Conservation (phyloP, 1,284 basidiomycete genomes). For the Meripilus lineatus region DNA sequence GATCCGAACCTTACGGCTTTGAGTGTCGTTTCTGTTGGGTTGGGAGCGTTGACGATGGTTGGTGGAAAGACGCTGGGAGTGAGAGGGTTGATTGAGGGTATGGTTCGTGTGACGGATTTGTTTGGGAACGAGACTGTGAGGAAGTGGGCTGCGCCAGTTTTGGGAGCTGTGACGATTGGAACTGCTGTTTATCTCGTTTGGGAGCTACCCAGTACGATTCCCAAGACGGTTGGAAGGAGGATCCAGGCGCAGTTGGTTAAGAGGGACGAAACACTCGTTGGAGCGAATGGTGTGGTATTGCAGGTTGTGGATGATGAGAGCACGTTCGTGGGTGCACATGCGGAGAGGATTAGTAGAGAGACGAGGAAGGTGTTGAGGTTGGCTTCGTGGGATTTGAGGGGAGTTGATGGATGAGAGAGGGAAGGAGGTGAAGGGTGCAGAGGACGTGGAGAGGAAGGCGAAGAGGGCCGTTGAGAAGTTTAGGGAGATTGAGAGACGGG, state of each 20-base stretch:
- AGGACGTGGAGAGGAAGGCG: slow-evolving; percentile 70
- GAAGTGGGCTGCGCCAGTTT: slow-evolving; percentile 84
- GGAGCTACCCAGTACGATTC: slow-evolving; percentile 88
- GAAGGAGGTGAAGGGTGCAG: slow-evolving; percentile 74
- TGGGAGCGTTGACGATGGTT: slow-evolving; percentile 88
- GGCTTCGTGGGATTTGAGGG: slow-evolving; percentile 89
- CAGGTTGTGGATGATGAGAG: slow-evolving; percentile 35
- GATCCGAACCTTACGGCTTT: slow-evolving; percentile 60
- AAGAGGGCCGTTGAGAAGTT: slow-evolving; percentile 74
- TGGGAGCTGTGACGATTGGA: slow-evolving; percentile 76
- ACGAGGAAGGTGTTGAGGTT: slow-evolving; percentile 91
- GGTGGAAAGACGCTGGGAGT: slow-evolving; percentile 78
- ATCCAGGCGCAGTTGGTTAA: slow-evolving; percentile 57
- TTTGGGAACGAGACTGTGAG: slow-evolving; percentile 80
- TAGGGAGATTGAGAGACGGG: slow-evolving; percentile 50
- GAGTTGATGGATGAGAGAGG: slow-evolving; percentile 79
- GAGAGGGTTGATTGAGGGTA: slow-evolving; percentile 73
- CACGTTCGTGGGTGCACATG: slow-evolving; percentile 67
- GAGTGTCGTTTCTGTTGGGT: slow-evolving; percentile 69
- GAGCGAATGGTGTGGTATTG: too few species aligned
- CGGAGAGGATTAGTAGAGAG: slow-evolving; percentile 75
- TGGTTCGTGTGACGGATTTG: slow-evolving; percentile 72
- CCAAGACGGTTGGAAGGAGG: slow-evolving; percentile 85
- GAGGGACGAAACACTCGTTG: too few species aligned
- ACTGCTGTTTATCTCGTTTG: slow-evolving; percentile 80